Evolutionary conservation across 805 yeast genomes (phyloP), one percentile per base, ranked within the genome.

Genomic region (Saturnispora sanitii): DNA sequence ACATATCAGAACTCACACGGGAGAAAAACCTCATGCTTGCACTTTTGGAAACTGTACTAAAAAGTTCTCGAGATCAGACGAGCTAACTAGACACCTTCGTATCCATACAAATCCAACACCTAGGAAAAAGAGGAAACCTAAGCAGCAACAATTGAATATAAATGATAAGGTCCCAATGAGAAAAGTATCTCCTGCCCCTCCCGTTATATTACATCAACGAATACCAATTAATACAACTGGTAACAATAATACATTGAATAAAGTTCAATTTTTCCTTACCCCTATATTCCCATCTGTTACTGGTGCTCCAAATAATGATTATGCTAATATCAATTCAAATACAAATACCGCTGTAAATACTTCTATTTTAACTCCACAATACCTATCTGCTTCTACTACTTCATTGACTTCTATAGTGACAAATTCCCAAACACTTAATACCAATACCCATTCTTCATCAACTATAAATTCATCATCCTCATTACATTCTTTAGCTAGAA

Each of bases 21-120:
- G 90, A 20, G 88, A 82, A 53, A 80, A 78, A 55, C 90, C 90
- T 3, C 87, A 81, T 57, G 71, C 70, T n/a, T 81, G 88, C 59
- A 70, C 76, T 21, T 81, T 69, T 49, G 81, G 82, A 0, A 82
- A 82, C 0, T 81, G 90, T 56, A 64, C 68, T 42, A 81, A 81
- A 60, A 66, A 71, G 45, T 81, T 81, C 52, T 71, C 81, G 35
- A 63, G 90, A 42, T 73, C 80, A 23, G 90, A 81, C 57, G 90
- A 81, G 54, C 62, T 81, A 39, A 81, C 86, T 12, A 68, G 90
- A 54, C 90, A 81, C 56, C 65, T 73, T 37, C 66, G 87, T 45
- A 81, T 80, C 43, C 88, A 82, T 56, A 75, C 78, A 19, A 80
- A 80, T 49, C 83, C 86, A 15, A 75, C 76, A 41, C 74, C 82